Evolutionary conservation across 2,329 filamentous ascomycete species (phyloP), one percentile per base, ranked within the genome.

Genomic region (Fusarium verticillioides): DNA sequence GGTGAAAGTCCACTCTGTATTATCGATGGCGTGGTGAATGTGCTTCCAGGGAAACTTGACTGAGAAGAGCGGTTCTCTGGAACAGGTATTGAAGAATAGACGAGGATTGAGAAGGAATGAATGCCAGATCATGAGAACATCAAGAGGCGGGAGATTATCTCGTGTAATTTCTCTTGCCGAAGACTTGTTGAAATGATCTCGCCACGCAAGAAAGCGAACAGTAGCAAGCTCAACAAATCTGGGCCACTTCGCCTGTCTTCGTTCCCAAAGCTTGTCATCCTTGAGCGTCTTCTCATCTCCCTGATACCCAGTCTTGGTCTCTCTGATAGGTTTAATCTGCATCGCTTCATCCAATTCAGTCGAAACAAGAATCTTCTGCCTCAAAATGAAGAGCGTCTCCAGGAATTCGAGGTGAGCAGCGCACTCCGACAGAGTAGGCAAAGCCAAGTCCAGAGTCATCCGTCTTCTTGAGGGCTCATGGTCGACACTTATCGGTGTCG

Each of bases 341-440:
- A 78, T 69, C 11, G 63, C 65, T 21, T 40, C 43, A n/a, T 75
- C 77, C 1, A 80, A 30, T 0, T 64, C 63, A 11, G 43, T 49
- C 2, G 78, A 79, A 1, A 67, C 58, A 5, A 80, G 44, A 4
- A 80, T 63, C 1, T 61, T 67, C 12, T 73, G 68, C n/a, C 85
- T 85, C n/a, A 92, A 80, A 42, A 86, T 83, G 43, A 87, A 85
- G 58, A 92, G 84, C 11, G 85, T 85, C 67, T 91, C 86, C 1
- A 92, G 83, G 4, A 92, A 82, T 76, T 91, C 89, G 18, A 92
- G 83, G 77, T 92, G 90, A 10, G 85, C 36, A 2, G 66, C 63
- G 18, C 71, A 69, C 19, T 70, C 70, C 1, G 62, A 43, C 7
- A 60, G 12, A 5, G 34, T 47, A 9, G 69, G 69, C 5, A 72